Percentiles rank a stretch among this genome's conserved stretches.
These are phyloP conservation scores for Yamadazyma oceani DNA, from an alignment of 1,139 yeast genomes.

Conservation along the genomic window DNA sequence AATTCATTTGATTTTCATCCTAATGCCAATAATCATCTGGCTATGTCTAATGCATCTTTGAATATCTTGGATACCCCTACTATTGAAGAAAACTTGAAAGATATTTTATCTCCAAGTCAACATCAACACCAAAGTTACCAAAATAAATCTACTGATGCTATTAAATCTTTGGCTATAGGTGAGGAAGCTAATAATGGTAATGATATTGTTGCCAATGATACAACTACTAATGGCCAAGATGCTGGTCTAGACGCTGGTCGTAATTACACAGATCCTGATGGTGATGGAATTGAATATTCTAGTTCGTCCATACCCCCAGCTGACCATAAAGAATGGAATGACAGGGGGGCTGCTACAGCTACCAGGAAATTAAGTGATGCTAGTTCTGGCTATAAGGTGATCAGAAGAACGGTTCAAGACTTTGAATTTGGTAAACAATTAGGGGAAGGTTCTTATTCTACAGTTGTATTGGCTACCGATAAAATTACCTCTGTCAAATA, in stretches of 20 bases:
- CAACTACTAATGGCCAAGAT: slow-evolving; percentile 4
- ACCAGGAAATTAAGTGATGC: slow-evolving; percentile 23
- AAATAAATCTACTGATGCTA: slow-evolving; percentile 13
- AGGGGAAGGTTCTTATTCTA: slow-evolving; percentile 97
- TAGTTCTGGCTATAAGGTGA: slow-evolving; percentile 23
- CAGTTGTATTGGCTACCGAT: slow-evolving; percentile 86
- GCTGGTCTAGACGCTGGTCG: neutral
- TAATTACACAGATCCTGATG: neutral
- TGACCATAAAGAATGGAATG: slow-evolving; percentile 30
- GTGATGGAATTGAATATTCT: slow-evolving; percentile 2
- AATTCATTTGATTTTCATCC: slow-evolving; percentile 30
- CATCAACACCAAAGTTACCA: neutral
- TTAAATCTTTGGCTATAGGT: slow-evolving; percentile 13
- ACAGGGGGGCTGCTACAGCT: slow-evolving; percentile 46
- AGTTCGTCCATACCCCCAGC: neutral
- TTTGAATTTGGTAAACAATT: slow-evolving; percentile 82
- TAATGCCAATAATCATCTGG: slow-evolving; percentile 15
- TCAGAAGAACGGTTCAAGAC: slow-evolving; percentile 72
- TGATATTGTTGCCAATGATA: slow-evolving; percentile 3
- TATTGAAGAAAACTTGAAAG: slow-evolving; percentile 20
- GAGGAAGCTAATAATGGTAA: slow-evolving; percentile 11
- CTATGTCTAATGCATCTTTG: slow-evolving; percentile 36
- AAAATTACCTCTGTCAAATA: slow-evolving; percentile 68
- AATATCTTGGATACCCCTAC: slow-evolving; percentile 39
- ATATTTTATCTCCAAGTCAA: slow-evolving; percentile 9